Evolutionary conservation across 78 protist genomes (phyloP).

Genomic region (Dictyostelium citrinum): DNA sequence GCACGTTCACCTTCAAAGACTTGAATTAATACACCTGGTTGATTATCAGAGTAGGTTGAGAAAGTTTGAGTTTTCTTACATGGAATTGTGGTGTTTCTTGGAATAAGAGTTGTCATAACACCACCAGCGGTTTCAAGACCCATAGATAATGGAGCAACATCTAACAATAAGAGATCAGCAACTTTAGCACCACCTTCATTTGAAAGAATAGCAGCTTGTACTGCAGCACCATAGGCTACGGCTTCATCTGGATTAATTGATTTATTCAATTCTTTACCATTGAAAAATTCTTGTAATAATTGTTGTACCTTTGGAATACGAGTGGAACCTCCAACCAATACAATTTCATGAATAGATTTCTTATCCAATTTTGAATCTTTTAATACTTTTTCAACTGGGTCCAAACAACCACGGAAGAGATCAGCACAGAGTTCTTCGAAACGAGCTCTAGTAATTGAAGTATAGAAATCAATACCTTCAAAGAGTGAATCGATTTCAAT

Average conservation of each 20-base stretch:
- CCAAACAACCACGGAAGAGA: slow-evolving; percentile 86
- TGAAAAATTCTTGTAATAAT: slow-evolving; percentile 91
- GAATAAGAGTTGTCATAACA: slow-evolving; percentile 94
- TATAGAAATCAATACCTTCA: slow-evolving; percentile 94
- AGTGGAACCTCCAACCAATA: slow-evolving; percentile 97
- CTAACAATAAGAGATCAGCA: slow-evolving; percentile 90
- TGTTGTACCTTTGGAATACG: slow-evolving; percentile 96
- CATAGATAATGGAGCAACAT: slow-evolving; percentile 97
- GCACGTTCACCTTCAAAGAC: slow-evolving; percentile 95
- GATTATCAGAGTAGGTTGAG: slow-evolving; percentile 95
- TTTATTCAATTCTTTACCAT: slow-evolving; percentile 91
- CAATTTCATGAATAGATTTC: slow-evolving; percentile 89
- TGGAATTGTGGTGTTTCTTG: slow-evolving; percentile 95
- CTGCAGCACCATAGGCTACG: slow-evolving; percentile 94
- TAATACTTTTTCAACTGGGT: slow-evolving; percentile 89
- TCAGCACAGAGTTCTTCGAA: slow-evolving; percentile 92
- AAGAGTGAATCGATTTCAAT: slow-evolving; percentile 91
- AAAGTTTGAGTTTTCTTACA: slow-evolving; percentile 90
- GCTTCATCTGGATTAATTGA: slow-evolving; percentile 96
- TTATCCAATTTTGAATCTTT: slow-evolving; percentile 89
- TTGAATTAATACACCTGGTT: slow-evolving; percentile 84
- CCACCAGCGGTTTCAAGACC: slow-evolving; percentile 99
- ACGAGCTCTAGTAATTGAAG: slow-evolving; percentile 92
- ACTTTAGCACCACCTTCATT: slow-evolving; percentile 87
- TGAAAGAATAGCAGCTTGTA: slow-evolving; percentile 93